Base-by-base conservation (phyloP, 73 alveolate species). In the Tetrahymena borealis region DNA sequence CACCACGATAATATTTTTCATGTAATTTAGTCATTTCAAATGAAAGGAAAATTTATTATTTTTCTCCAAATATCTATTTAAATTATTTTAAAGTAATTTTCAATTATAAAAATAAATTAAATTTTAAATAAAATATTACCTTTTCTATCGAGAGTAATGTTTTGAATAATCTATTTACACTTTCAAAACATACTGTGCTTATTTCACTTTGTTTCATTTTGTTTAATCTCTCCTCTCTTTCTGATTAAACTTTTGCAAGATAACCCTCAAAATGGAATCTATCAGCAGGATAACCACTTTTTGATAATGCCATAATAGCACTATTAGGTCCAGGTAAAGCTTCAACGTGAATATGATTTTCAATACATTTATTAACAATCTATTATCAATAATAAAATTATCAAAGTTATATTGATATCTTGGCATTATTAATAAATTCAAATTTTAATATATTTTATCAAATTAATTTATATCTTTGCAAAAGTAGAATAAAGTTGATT, bases 281-380 rank as follows among this genome's bases (percentile, higher is more conserved):
- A 39, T 97, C 98, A 28, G 98, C 90, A 28, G 98, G 98, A 60
- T 96, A 96, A 32, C 99, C 99, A 33, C 98, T 91, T 16, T 96
- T 95, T 28, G 96, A 40, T 16, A 97, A 91, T 7, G 99, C 99
- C 11, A 94, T 94, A 16, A 95, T 90, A 11, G 96, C 98, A 7
- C 98, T 97, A 40, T 95, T 90, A 13, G 99, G 97, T 12, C 99
- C 99, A 13, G 99, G 99, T 28, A 97, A 91, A 10, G 98, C 93
- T 60, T 96, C 98, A 31, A 97, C 94, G 33, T 95, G 77, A 28
- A 97, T 91, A 32, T 98, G 97, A 78, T 94, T 85, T 20, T 94
- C 94, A 38, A 91, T 78, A 11, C 98, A 96, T 91, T 94, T 96
- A 79, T 85, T 93, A 0, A 97, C 96, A 15, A 97, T 90, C 91